phyloP scores from a whole-genome alignment of 257 asterid genomes.

The Nicotiana noctiflora region DNA sequence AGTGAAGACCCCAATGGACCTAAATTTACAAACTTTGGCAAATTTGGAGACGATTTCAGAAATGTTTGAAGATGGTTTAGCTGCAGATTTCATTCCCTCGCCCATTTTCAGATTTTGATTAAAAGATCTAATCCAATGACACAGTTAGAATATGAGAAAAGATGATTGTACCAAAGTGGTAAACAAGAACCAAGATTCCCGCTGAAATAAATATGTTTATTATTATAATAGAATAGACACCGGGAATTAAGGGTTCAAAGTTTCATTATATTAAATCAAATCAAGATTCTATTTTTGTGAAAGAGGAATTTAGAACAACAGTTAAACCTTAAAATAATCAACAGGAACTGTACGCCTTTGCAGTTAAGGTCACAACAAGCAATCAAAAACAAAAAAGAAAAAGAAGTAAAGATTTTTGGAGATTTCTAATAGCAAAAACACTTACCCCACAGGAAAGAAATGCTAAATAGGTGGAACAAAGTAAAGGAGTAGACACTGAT shows the following conservation, averaged over 20 bases:
- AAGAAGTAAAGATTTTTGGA: no score
- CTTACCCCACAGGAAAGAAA: no score
- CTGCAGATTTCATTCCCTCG: constrained; percentile 38
- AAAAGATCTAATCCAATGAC: constrained; percentile 22
- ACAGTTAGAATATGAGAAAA: neutral
- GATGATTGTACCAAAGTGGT: neutral
- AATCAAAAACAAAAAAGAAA: no score
- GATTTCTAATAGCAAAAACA: no score
- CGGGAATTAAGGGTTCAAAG: constrained; percentile 19
- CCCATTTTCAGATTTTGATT: constrained; percentile 19
- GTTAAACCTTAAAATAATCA: no score
- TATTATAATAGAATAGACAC: constrained; percentile 16
- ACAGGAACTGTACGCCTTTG: no score
- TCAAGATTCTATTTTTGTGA: neutral
- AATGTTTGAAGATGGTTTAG: constrained; percentile 40
- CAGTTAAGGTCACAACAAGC: no score
- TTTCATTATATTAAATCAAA: neutral
- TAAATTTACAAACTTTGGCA: constrained; percentile 43
- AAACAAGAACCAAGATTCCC: constrained; percentile 35
- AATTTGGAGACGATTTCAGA: constrained; percentile 41
- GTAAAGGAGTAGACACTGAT: no score
- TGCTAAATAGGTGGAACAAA: neutral
- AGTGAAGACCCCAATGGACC: constrained; percentile 72
- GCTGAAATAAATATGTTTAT: constrained; percentile 22
- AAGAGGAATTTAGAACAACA: no score